Percentiles rank a stretch among this genome's conserved stretches.
These are phyloP conservation scores for Curvularia lunata DNA, from an alignment of 2,329 filamentous ascomycete genomes.

Conservation along the genomic window DNA sequence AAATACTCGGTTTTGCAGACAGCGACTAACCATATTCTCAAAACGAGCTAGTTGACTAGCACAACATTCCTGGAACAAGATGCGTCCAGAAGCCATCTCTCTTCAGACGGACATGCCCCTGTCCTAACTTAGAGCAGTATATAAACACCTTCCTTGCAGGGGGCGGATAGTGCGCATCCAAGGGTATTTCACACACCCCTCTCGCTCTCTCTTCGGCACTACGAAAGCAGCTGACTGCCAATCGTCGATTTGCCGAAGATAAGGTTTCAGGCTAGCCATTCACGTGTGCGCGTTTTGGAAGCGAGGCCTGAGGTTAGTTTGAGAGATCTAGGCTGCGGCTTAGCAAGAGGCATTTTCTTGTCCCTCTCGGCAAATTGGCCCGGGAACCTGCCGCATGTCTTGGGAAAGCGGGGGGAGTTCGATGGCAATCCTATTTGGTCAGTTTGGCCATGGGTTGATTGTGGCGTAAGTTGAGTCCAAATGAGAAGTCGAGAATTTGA, in stretches of 20 bases:
- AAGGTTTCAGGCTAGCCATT: background rate
- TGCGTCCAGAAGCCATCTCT: background rate
- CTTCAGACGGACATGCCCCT: background rate
- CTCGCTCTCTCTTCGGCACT: background rate
- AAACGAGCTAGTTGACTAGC: background rate
- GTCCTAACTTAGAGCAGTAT: background rate
- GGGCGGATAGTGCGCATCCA: background rate
- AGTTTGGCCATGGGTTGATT: background rate
- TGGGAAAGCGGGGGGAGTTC: background rate
- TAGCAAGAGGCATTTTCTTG: background rate
- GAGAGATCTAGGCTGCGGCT: background rate
- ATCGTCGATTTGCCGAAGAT: background rate
- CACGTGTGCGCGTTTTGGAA: background rate
- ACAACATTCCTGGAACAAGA: background rate
- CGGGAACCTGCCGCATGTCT: background rate
- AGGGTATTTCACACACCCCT: background rate
- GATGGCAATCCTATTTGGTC: background rate
- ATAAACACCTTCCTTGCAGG: background rate
- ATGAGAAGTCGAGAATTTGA: background rate
- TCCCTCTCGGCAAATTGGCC: background rate
- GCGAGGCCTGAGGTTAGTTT: background rate
- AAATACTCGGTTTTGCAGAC: conserved; percentile 36
- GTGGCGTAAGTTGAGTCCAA: background rate
- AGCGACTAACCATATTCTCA: conserved; percentile 28
- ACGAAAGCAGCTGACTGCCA: background rate